These are phyloP conservation scores for Emergomyces orientalis DNA, from an alignment of 2,329 filamentous ascomycete species.

Conservation along the genomic window DNA sequence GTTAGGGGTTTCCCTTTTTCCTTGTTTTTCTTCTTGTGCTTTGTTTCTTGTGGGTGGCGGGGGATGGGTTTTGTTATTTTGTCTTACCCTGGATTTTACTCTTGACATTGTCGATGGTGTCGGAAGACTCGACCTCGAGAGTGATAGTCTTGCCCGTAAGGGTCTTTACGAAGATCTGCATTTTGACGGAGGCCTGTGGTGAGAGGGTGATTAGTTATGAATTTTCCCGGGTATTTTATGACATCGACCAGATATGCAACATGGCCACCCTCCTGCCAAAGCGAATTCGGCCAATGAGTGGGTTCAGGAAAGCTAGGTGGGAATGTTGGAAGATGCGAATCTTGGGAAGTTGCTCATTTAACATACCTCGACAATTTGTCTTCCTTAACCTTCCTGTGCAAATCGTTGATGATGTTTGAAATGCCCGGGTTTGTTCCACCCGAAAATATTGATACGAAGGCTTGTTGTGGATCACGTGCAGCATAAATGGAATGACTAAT, in stretches of 20 bases:
- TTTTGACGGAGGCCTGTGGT: conserved; percentile 38
- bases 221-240: background rate
- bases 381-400: conserved; percentile 49
- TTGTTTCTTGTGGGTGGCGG: background rate
- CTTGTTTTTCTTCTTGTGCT: background rate
- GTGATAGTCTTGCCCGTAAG: conserved; percentile 99
- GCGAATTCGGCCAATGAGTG: background rate
- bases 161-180: conserved; percentile 52
- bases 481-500: background rate
- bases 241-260: too few species aligned
- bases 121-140: conserved; percentile 99
- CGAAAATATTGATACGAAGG: conserved; percentile 10
- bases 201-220: background rate
- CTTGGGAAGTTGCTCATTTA: conserved; percentile 4
- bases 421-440: conserved; percentile 19
- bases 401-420: conserved; percentile 22
- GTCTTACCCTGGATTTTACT: conserved; percentile 70
- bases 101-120: conserved; percentile 99
- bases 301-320: background rate
- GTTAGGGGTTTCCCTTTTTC: conserved; percentile 8
- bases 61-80: background rate
- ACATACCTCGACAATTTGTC: conserved; percentile 53
- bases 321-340: background rate
- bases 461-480: conserved; percentile 29
- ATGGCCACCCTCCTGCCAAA: background rate